Evolutionary conservation across 2,329 filamentous ascomycete genomes (phyloP).

Genomic region (Colletotrichum gigasporum): DNA sequence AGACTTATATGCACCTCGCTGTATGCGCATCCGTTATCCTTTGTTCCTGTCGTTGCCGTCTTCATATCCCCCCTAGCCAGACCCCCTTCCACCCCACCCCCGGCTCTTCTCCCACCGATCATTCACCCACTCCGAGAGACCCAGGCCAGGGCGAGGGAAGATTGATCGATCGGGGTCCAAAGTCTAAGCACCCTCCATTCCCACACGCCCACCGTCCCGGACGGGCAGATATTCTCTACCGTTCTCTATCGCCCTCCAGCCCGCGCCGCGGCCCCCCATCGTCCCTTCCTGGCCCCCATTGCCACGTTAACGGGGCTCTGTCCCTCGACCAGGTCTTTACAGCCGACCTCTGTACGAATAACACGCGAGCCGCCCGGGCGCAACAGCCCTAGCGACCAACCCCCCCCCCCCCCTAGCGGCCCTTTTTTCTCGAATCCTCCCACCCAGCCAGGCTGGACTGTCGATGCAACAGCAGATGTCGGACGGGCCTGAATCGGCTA

Average conservation of each 20-base stretch:
- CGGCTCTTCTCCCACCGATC: background rate
- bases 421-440: background rate
- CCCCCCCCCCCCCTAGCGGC: background rate
- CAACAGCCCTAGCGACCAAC: background rate
- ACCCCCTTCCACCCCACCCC: background rate
- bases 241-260: too few species aligned
- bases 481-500: background rate
- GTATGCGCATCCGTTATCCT: background rate
- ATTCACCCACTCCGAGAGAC: background rate
- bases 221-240: background rate
- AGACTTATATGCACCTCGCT: conserved; percentile 1
- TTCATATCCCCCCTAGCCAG: background rate
- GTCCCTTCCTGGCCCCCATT: too few species aligned
- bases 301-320: too few species aligned
- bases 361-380: too few species aligned
- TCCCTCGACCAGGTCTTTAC: too few species aligned
- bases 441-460: too few species aligned
- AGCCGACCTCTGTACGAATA: too few species aligned
- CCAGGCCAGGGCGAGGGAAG: background rate
- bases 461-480: background rate
- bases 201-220: too few species aligned
- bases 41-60: conserved; percentile 1
- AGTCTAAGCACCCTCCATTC: background rate
- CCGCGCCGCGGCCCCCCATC: too few species aligned
- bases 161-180: background rate